These are phyloP conservation scores for Mychonastes homosphaera DNA, from an alignment of 139 green algal species.

Conservation along the genomic window DNA sequence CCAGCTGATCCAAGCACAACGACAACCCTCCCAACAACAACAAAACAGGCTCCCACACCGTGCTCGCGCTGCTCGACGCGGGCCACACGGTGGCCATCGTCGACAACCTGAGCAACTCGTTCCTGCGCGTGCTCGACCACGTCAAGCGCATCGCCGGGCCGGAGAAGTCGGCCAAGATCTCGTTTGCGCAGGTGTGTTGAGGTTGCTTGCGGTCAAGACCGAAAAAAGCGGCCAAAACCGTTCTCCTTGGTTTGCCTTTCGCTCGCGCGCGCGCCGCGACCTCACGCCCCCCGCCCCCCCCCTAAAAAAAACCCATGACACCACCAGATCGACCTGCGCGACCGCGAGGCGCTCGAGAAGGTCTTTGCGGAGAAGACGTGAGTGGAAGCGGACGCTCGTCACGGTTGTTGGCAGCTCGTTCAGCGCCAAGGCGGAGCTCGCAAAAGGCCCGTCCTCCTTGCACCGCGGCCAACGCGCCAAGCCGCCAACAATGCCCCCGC, in stretches of 20 bases:
- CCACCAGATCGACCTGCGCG: constrained; percentile 17
- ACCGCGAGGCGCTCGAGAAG: constrained; percentile 8
- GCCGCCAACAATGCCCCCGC: too few species aligned
- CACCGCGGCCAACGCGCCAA: too few species aligned
- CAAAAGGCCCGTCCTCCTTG: too few species aligned
- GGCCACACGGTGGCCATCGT: constrained; percentile 72
- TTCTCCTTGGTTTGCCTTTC: too few species aligned
- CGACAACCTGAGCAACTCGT: constrained; percentile 91
- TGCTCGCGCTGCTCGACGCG: constrained; percentile 69
- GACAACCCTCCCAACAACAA: neutral
- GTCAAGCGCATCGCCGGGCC: constrained; percentile 77
- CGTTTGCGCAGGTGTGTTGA: constrained; percentile 56
- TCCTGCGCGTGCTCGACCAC: constrained; percentile 59
- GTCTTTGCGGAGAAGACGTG: constrained; percentile 33
- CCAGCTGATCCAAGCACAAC: neutral
- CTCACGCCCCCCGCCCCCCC: too few species aligned
- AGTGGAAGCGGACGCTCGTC: too few species aligned
- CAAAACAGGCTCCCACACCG: constrained; percentile 75
- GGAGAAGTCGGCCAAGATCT: constrained; percentile 64
- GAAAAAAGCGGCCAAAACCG: too few species aligned
- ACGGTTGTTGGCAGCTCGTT: too few species aligned
- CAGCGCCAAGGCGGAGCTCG: too few species aligned
- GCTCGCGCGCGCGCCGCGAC: too few species aligned
- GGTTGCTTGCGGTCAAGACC: too few species aligned
- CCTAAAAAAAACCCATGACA: too few species aligned